Percentiles rank a stretch among this genome's conserved stretches.
phyloP scores from a whole-genome alignment of 2,329 filamentous ascomycete genomes.

The Colletotrichum musae region DNA sequence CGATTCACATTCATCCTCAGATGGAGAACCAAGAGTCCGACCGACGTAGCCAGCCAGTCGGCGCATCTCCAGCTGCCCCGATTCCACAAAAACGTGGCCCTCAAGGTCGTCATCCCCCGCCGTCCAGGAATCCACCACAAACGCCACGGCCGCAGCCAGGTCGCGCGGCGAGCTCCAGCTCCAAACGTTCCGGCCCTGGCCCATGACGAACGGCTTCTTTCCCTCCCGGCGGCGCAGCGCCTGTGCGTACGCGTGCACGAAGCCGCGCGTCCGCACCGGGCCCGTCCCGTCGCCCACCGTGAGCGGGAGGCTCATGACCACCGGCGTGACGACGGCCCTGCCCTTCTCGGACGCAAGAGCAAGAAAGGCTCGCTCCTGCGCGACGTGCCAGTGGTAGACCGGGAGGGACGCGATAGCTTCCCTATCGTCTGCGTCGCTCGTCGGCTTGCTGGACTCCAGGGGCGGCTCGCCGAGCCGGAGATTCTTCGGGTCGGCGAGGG shows the following conservation, averaged over 20 bases:
- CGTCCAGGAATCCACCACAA: too few relatives aligned
- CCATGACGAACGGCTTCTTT: slow-evolving; percentile 6
- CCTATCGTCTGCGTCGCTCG: too few relatives aligned
- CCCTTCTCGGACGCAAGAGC: not conserved
- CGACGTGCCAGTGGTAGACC: too few relatives aligned
- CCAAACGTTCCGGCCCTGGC: slow-evolving; percentile 12
- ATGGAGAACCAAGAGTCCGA: too few relatives aligned
- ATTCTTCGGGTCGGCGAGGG: slow-evolving; percentile 24
- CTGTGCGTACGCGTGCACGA: slow-evolving; percentile 6
- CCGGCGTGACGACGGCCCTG: not conserved
- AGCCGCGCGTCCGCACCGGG: slow-evolving; percentile 3
- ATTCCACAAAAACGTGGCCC: too few relatives aligned
- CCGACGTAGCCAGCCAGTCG: too few relatives aligned
- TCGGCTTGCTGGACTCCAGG: too few relatives aligned
- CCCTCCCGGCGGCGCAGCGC: not conserved
- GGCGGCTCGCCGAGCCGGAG: slow-evolving; percentile 16
- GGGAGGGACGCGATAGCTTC: too few relatives aligned
- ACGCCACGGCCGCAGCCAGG: not conserved
- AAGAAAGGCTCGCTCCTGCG: too few relatives aligned
- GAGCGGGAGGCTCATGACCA: slow-evolving; percentile 19
- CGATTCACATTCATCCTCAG: too few relatives aligned
- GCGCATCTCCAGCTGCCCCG: too few relatives aligned
- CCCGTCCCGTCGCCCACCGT: slow-evolving; percentile 23
- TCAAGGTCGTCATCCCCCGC: too few relatives aligned
- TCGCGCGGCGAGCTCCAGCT: slow-evolving; percentile 17